Base-by-base conservation (phyloP, 2,329 filamentous ascomycete species). In the Leptographium wingfieldii region DNA sequence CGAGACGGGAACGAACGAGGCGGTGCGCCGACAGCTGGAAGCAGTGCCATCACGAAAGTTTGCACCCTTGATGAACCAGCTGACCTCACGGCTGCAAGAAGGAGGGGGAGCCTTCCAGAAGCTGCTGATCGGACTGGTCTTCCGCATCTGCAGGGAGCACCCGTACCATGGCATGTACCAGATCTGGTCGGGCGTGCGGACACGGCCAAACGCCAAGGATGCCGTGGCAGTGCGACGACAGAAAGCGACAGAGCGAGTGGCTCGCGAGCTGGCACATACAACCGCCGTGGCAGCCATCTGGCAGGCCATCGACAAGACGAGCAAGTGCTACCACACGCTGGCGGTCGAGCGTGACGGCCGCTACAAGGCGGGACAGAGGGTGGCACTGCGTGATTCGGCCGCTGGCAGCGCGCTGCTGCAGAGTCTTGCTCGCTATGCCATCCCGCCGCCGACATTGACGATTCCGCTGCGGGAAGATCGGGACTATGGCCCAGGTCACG, bases 81-180 rank as follows among this genome's bases (percentile, higher is more conserved):
- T 99, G 38, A 92, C 92, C 6, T 99, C 95, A n/a, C 85, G 94
- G 9, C 76, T 99, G 6, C 84, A 95, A 62, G 83, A 88, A 63
- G 80, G 85, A 38, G 73, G 79, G 19, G 14, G 55, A 33, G 29
- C 76, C 0, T 99, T 99, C 68, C 94, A 99, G 68, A 78, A 77
- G 49, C 77, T 92, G 1, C 76, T 99, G 2, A 82, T 84, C 57
- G 77, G 78, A 2, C 75, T 99, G 22, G 85, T 97, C 4, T 83
- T 85, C 67, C 85, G 85, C 10, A 96, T 99, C 59, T 97, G 92
- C 68, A 78, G 82, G 12, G 91, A 99, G 60, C 94, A 99, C 72
- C 95, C 94, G 0, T 96, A 92, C 70, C 95, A 99, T 69, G 91
- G 91, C 56, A 92, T 97, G 85, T 95, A 99, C 70, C 92, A 97